Base-by-base conservation (phyloP, 257 asterid species). In the Solanum ossicruentum region DNA sequence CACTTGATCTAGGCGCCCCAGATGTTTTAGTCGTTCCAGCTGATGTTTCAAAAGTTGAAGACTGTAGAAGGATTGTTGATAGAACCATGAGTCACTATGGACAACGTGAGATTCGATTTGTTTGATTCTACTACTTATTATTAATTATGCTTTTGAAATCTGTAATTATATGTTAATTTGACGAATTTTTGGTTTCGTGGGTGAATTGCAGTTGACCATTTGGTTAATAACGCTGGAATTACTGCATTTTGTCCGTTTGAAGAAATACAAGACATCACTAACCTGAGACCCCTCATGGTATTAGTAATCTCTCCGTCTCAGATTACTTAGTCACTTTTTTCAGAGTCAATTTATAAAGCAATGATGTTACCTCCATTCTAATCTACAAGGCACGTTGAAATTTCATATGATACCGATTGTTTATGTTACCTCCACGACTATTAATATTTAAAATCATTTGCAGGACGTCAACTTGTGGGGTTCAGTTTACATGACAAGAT, bases 401-500 rank as follows among this genome's bases (percentile, higher is more conserved):
- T 28, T 65, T 65, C 72, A 65, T 26, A 63, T 23, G 70, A 63
- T 23, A 11, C 70, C 17, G 36, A 63, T 63, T 63, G 12, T 63
- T 23, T 23, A 12, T 2, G 18, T 63, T 63, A 63, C 70, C 41
- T 63, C 56, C 69, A 23, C 41, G 23, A 63, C 41, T 63, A 23
- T 1, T 63, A 23, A 12, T 23, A 23, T 12, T 52, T 60, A 10
- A 10, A n/a, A 60, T 58, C n/a, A 9, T 47, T 58, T 20, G 65
- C 88, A 95, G 99, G 97, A 95, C 73, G 88, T 91, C 41, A 94
- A 94, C 86, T 95, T 95, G 83, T 94, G 99, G 98, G 99, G 98
- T 20, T 56, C 90, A n/a, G 97, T 86, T 51, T 91, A 94, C 60
- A 88, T 89, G 83, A 93, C 95, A 18, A 86, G 89, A 43, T 92